Percentiles rank a stretch among this genome's conserved stretches.
Conservation (phyloP, 495 filamentous ascomycete species). For the Aspergillus kassunensis region DNA sequence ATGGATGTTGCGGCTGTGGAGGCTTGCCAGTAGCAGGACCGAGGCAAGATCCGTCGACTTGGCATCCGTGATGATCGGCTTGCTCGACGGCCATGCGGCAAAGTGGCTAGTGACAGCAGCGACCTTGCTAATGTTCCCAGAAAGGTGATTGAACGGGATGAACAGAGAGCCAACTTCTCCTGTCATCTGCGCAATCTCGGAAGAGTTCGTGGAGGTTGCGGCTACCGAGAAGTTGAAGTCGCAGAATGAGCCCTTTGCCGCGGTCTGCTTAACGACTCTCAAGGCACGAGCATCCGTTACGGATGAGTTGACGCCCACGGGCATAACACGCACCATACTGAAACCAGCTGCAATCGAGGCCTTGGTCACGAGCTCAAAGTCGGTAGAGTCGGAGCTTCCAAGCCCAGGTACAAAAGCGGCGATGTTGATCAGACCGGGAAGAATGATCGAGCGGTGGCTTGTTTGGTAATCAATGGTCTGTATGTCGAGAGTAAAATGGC, state of each 20-base stretch:
- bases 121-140: constrained; percentile 83
- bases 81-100: constrained; percentile 72
- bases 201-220: constrained; percentile 71
- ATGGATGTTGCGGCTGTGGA: constrained; percentile 80
- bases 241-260: constrained; percentile 61
- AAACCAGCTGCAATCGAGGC: constrained; percentile 76
- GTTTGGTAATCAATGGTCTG: constrained; percentile 84
- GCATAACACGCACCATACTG: constrained; percentile 81
- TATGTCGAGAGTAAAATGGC: constrained; percentile 79
- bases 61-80: constrained; percentile 82
- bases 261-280: constrained; percentile 73
- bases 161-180: constrained; percentile 79
- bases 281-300: constrained; percentile 69
- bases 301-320: constrained; percentile 66
- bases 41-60: constrained; percentile 81
- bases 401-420: constrained; percentile 77
- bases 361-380: constrained; percentile 67
- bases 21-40: constrained; percentile 72
- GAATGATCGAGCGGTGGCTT: constrained; percentile 69
- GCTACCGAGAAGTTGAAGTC: constrained; percentile 86
- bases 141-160: constrained; percentile 83
- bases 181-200: constrained; percentile 68
- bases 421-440: constrained; percentile 76
- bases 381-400: constrained; percentile 56
- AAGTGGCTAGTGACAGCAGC: constrained; percentile 80